These are phyloP conservation scores for Fraxinus baroniana DNA, from an alignment of 305 asterid genomes.

Conservation along the genomic window DNA sequence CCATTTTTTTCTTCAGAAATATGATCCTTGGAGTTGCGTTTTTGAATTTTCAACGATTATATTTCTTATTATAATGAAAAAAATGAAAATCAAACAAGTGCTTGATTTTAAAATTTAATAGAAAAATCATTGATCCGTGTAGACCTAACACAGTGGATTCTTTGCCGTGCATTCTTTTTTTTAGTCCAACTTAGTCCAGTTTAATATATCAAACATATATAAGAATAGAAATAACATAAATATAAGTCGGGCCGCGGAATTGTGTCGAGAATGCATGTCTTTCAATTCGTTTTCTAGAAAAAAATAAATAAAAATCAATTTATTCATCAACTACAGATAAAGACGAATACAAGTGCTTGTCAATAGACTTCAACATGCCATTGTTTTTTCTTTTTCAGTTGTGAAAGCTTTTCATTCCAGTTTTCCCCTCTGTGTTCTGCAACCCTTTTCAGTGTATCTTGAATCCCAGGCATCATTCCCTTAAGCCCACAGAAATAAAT, in stretches of 20 bases:
- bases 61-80: too few species aligned
- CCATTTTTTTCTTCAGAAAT: too few species aligned
- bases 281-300: background rate
- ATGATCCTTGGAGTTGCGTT: too few species aligned
- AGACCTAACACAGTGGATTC: background rate
- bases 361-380: conserved; percentile 97
- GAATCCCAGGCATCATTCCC: conserved; percentile 99
- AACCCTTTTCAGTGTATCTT: conserved; percentile 80
- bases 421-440: conserved; percentile 84
- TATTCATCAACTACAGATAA: background rate
- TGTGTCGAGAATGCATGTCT: background rate
- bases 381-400: conserved; percentile 86
- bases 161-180: background rate
- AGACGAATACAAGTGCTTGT: conserved; percentile 14
- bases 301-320: background rate
- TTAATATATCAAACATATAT: background rate
- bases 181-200: background rate
- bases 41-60: too few species aligned
- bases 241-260: background rate
- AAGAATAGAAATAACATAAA: background rate
- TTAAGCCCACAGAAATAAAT: conserved; percentile 93
- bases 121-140: background rate
- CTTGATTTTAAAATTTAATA: background rate
- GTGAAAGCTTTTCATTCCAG: conserved; percentile 84
- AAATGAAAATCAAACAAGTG: too few species aligned